phyloP scores from a whole-genome alignment of 805 yeast genomes.

The Torulaspora delbrueckii region DNA sequence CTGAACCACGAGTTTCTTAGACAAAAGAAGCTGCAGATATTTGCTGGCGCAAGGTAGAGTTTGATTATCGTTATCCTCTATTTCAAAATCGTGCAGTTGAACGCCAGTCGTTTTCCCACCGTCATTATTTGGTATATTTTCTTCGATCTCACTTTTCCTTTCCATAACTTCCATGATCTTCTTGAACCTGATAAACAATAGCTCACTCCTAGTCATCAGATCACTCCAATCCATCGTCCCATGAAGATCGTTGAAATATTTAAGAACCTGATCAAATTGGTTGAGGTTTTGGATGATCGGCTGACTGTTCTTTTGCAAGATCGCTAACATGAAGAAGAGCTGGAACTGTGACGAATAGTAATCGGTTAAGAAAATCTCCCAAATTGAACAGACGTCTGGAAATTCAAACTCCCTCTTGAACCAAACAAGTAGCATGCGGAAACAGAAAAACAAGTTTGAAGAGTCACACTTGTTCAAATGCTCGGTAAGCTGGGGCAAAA shows the following conservation, averaged over 20 bases:
- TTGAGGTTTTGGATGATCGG: conserved; percentile 67
- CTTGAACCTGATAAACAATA: conserved; percentile 72
- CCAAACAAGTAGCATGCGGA: conserved; percentile 94
- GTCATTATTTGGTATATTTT: conserved; percentile 1
- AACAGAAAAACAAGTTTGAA: conserved; percentile 85
- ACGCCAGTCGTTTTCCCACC: conserved; percentile 8
- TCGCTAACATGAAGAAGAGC: conserved; percentile 78
- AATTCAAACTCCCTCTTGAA: conserved; percentile 85
- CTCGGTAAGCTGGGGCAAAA: conserved; percentile 77
- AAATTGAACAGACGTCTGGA: conserved; percentile 68
- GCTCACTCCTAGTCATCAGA: conserved; percentile 75
- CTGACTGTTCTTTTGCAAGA: conserved; percentile 80
- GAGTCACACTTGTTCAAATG: conserved; percentile 88
- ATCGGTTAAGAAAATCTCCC: conserved; percentile 94
- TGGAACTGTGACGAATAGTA: conserved; percentile 82
- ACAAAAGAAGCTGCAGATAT: conserved; percentile 53
- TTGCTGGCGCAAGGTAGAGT: conserved; percentile 21
- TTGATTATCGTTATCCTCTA: conserved; percentile 1
- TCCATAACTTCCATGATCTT: conserved; percentile 79
- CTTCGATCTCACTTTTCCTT: conserved; percentile 37
- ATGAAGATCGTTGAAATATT: conserved; percentile 85
- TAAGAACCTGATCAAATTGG: conserved; percentile 86
- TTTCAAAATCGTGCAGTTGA: conserved; percentile 10
- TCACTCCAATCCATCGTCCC: conserved; percentile 72
- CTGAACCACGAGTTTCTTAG: conserved; percentile 57